A percentile compares a stretch with the other conserved stretches of the same genome.
These are phyloP conservation scores for Neonothopanus nambi DNA, from an alignment of 1,284 basidiomycete genomes.

Conservation along the genomic window DNA sequence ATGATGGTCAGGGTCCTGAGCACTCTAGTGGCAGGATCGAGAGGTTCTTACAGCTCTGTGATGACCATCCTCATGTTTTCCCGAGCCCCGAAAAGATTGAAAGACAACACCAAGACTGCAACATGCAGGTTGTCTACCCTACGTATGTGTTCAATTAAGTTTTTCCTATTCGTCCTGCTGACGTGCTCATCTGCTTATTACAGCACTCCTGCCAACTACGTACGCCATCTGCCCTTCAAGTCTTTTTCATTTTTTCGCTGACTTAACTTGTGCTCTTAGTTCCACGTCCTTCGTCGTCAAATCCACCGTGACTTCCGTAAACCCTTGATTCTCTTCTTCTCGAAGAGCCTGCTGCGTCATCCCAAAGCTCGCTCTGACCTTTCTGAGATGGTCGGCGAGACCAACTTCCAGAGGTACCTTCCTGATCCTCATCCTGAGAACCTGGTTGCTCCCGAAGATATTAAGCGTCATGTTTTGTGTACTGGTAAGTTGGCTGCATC, in stretches of 20 bases:
- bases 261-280: constrained; percentile 43
- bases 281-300: constrained; percentile 94
- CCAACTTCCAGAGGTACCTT: constrained; percentile 91
- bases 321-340: constrained; percentile 95
- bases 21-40: constrained; percentile 97
- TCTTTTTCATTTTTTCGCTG: constrained; percentile 8
- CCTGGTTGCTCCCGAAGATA: constrained; percentile 81
- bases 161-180: constrained; percentile 3
- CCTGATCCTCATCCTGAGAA: constrained; percentile 77
- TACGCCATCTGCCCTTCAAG: constrained; percentile 36
- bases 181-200: constrained; percentile 13
- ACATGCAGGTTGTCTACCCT: constrained; percentile 98
- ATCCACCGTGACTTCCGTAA: constrained; percentile 97
- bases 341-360: constrained; percentile 93
- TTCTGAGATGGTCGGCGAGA: constrained; percentile 87
- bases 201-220: constrained; percentile 90
- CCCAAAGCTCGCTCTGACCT: constrained; percentile 87
- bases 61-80: constrained; percentile 94
- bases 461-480: constrained; percentile 91
- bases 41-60: constrained; percentile 96
- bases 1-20: constrained; percentile 98
- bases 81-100: constrained; percentile 89
- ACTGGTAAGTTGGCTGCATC: constrained; percentile 46
- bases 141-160: constrained; percentile 54
- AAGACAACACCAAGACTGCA: constrained; percentile 97